Evolutionary conservation across 768 basidiomycete species (phyloP).

Genomic region (Auricularia cornea): DNA sequence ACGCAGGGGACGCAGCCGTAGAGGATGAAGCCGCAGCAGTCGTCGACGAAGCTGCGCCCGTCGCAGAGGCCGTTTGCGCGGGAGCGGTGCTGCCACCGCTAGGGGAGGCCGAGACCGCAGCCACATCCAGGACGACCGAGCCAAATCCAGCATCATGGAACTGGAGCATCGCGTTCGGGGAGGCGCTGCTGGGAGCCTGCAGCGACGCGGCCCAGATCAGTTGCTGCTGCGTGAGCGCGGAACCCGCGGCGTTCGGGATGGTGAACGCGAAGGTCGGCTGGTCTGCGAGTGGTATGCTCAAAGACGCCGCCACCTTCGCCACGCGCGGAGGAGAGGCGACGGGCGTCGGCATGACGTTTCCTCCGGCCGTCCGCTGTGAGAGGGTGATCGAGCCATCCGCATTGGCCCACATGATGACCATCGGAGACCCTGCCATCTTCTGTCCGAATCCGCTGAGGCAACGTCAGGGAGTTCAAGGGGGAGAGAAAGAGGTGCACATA

Average conservation of each 20-base stretch:
- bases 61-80: constrained; percentile 7
- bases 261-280: constrained; percentile 41
- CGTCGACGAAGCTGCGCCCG: constrained; percentile 13
- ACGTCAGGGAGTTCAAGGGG: constrained; percentile 25
- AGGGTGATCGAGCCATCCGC: constrained; percentile 52
- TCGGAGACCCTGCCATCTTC: constrained; percentile 46
- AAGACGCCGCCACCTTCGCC: constrained; percentile 31
- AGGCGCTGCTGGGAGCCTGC: constrained; percentile 38
- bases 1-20: neutral
- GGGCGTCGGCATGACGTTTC: constrained; percentile 49
- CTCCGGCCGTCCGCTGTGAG: constrained; percentile 51
- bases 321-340: constrained; percentile 42
- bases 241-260: constrained; percentile 40
- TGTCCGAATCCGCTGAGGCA: constrained; percentile 47
- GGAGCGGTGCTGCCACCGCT: neutral
- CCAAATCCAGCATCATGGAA: constrained; percentile 41
- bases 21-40: neutral
- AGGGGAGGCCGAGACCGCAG: constrained; percentile 17
- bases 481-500: constrained; percentile 38
- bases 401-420: constrained; percentile 73
- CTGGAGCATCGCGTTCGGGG: constrained; percentile 34
- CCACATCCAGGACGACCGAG: constrained; percentile 37
- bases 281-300: constrained; percentile 22
- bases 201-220: constrained; percentile 57
- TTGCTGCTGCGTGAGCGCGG: constrained; percentile 25